Evolutionary conservation across 1,284 basidiomycete species (phyloP).

Genomic region (Sanghuangporus baumii): DNA sequence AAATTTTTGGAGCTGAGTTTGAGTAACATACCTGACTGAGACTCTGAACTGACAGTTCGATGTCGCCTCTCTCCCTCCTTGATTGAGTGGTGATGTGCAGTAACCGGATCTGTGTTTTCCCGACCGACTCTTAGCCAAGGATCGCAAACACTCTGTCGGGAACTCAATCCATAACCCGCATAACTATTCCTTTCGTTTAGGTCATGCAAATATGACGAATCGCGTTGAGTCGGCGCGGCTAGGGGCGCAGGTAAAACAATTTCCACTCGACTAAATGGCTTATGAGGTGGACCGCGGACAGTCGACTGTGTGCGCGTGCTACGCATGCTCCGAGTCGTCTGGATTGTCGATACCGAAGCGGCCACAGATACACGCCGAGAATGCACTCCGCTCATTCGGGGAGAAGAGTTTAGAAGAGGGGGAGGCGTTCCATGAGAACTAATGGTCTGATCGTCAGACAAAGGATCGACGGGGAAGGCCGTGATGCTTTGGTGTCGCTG

Average conservation of each 20-base stretch:
- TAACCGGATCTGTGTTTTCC: not conserved
- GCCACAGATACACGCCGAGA: slow-evolving; percentile 19
- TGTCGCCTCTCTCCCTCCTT: not conserved
- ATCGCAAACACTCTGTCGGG: slow-evolving; percentile 12
- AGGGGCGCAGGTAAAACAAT: slow-evolving; percentile 55
- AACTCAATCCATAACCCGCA: not conserved
- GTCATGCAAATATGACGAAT: not conserved
- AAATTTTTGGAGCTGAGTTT: not conserved
- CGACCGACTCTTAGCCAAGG: slow-evolving; percentile 14
- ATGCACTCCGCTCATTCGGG: not conserved
- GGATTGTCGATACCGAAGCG: slow-evolving; percentile 36
- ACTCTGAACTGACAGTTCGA: not conserved
- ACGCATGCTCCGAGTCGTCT: slow-evolving; percentile 30
- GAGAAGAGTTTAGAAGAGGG: not conserved
- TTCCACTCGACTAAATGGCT: slow-evolving; percentile 48
- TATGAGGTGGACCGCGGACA: slow-evolving; percentile 45
- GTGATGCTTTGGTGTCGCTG: slow-evolving; percentile 20
- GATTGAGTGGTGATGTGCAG: not conserved
- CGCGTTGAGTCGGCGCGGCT: slow-evolving; percentile 31
- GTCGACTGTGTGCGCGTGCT: slow-evolving; percentile 23
- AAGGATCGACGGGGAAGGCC: not conserved
- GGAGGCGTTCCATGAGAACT: not conserved
- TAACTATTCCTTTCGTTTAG: not conserved
- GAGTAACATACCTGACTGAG: not conserved
- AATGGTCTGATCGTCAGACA: not conserved